Conservation (phyloP, 768 basidiomycete species). For the Lentinula boryana region DNA sequence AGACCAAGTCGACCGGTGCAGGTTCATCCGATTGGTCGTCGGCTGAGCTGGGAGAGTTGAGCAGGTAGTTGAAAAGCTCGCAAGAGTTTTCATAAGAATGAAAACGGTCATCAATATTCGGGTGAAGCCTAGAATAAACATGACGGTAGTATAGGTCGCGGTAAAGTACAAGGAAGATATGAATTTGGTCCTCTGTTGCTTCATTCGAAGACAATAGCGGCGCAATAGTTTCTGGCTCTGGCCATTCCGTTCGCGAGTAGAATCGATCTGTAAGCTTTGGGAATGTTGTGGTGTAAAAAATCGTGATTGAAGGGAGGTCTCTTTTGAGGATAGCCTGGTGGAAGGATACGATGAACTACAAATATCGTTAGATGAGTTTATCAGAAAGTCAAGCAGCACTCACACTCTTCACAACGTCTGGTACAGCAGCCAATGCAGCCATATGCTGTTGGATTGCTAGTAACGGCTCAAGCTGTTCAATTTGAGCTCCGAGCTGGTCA, state of each 20-base stretch:
- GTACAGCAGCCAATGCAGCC: constrained; percentile 80
- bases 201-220: constrained; percentile 56
- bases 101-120: constrained; percentile 96
- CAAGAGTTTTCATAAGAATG: constrained; percentile 98
- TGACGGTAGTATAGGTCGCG: constrained; percentile 94
- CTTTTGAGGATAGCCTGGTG: constrained; percentile 90
- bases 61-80: constrained; percentile 95
- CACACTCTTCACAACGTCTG: constrained; percentile 85
- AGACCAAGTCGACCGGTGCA: constrained; percentile 85
- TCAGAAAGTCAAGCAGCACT: constrained; percentile 19
- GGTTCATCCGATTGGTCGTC: constrained; percentile 64
- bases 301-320: constrained; percentile 85
- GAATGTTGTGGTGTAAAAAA: constrained; percentile 96
- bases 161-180: constrained; percentile 92
- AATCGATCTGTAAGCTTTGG: constrained; percentile 95
- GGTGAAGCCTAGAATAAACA: constrained; percentile 91
- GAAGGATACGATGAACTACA: constrained; percentile 90
- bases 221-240: constrained; percentile 92
- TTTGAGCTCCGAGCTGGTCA: constrained; percentile 3
- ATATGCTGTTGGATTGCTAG: constrained; percentile 77
- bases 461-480: constrained; percentile 1
- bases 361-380: constrained; percentile 1
- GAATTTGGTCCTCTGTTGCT: constrained; percentile 48
- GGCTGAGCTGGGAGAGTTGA: constrained; percentile 52
- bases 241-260: constrained; percentile 94